These are phyloP conservation scores for Tuber borchii DNA, from an alignment of 495 filamentous ascomycete species.

Conservation along the genomic window DNA sequence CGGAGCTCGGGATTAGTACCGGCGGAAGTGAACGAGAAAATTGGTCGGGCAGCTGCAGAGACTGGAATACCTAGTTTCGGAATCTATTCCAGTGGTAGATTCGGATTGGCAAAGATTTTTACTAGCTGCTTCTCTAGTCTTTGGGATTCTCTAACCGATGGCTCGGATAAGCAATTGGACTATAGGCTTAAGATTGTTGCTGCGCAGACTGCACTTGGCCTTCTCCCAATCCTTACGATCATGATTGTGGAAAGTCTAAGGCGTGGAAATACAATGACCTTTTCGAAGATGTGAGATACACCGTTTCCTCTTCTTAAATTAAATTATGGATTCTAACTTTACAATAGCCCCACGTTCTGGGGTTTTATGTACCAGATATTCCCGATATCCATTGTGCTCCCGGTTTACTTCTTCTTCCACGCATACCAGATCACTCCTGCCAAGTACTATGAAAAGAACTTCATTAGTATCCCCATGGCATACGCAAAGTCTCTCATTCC, in stretches of 20 bases:
- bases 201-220: conserved; percentile 34
- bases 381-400: conserved; percentile 43
- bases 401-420: conserved; percentile 45
- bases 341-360: conserved; percentile 38
- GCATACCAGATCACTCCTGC: conserved; percentile 36
- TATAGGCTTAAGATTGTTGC: conserved; percentile 24
- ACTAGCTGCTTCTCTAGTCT: neutral
- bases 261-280: conserved; percentile 28
- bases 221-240: conserved; percentile 39
- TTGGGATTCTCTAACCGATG: neutral
- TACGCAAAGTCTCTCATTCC: conserved; percentile 43
- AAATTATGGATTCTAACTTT: neutral
- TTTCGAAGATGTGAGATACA: conserved; percentile 41
- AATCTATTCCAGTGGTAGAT: conserved; percentile 6
- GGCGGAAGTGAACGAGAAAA: neutral
- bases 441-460: conserved; percentile 36
- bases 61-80: conserved; percentile 2
- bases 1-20: neutral
- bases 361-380: conserved; percentile 41
- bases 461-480: conserved; percentile 36
- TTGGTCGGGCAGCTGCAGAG: neutral
- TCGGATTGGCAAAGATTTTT: conserved; percentile 10
- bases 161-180: neutral
- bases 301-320: neutral
- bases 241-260: conserved; percentile 42